Base-by-base conservation (phyloP, 306 rosid genomes). In the Corylus americana region DNA sequence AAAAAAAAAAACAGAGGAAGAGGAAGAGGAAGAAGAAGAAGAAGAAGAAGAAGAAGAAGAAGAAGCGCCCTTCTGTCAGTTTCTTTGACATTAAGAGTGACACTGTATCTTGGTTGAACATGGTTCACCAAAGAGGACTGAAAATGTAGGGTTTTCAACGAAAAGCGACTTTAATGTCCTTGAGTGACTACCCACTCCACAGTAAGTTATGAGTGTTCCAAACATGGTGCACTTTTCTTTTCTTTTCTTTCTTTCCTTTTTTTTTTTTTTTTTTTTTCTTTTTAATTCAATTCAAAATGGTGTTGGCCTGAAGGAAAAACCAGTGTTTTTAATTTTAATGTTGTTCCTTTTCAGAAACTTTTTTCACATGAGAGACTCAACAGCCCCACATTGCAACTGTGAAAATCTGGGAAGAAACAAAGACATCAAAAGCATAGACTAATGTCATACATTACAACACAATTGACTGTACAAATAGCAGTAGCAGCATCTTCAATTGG, bases 401-500 rank as follows among this genome's bases (percentile, higher is more conserved):
- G 31, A 75, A 53, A 49, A 59, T 80, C 63, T 80, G 58, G 76
- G 48, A 62, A 58, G 18, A 82, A 85, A 72, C 22, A 77, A 77
- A 85, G 63, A 55, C 81, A 57, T 48, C 35, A 31, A 27, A 49
- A 74, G 82, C 76, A 84, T 55, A 53, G 78, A 71, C 67, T 47
- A 73, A 74, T 72, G 64, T 81, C 73, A 85, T 55, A 85, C 74
- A 76, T 79, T 39, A 75, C 81, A 80, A 70, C 87, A 76, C 64
- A 55, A 63, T 76, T 75, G 83, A 77, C 84, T 88, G 73, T 88
- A 88, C 89, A 85, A 59, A 82, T 70, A 64, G 77, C 84, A 74
- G 7, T 42, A 42, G 29, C 48, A 86, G 75, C 88, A 85, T 78
- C 80, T 70, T 75, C 89, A 80, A 88, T 83, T 73, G 79, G 85